phyloP scores from a whole-genome alignment of 768 basidiomycete species.

The Mycena venus region DNA sequence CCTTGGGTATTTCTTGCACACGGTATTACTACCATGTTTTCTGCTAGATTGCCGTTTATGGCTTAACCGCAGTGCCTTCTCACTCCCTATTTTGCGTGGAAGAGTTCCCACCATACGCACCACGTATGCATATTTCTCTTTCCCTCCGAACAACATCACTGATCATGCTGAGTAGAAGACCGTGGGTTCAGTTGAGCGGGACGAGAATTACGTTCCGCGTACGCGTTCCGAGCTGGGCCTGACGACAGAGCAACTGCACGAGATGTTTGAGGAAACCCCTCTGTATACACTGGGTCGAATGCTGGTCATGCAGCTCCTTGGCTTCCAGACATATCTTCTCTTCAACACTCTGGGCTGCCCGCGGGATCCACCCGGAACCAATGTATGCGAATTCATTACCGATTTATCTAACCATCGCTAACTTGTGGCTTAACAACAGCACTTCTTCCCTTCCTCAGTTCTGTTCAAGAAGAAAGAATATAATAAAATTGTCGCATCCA shows the following conservation, averaged over 20 bases:
- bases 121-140: slow-evolving; percentile 59
- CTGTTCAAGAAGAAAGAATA: slow-evolving; percentile 10
- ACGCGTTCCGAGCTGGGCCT: slow-evolving; percentile 10
- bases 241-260: slow-evolving; percentile 26
- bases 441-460: slow-evolving; percentile 1
- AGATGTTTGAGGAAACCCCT: slow-evolving; percentile 65
- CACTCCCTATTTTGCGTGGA: slow-evolving; percentile 2
- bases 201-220: slow-evolving; percentile 75
- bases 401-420: too few species aligned
- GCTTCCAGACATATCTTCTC: slow-evolving; percentile 27
- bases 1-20: slow-evolving; percentile 7
- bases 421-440: too few species aligned
- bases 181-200: slow-evolving; percentile 65
- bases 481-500: neutral
- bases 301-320: neutral
- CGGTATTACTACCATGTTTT: neutral
- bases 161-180: neutral
- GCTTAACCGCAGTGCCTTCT: neutral
- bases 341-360: slow-evolving; percentile 39
- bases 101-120: slow-evolving; percentile 67
- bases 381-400: too few species aligned
- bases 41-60: neutral
- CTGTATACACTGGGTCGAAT: slow-evolving; percentile 60
- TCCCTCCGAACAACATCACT: neutral
- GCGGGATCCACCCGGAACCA: slow-evolving; percentile 8